Percentiles rank a stretch among this genome's conserved stretches.
phyloP scores from a whole-genome alignment of 495 filamentous ascomycete species.

The Daldinia caldariorum region DNA sequence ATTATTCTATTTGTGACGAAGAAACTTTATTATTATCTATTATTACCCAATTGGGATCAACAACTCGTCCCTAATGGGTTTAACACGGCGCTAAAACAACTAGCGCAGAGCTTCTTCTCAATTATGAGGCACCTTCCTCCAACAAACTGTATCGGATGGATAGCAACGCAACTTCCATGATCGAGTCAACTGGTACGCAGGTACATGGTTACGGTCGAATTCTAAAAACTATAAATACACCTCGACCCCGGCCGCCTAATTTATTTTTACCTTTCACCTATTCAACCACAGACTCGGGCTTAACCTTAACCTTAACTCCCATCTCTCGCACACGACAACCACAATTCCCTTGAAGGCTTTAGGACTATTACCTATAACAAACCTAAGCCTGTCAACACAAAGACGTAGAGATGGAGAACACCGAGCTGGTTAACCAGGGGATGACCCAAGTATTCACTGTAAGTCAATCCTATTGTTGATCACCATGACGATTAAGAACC shows the following conservation, averaged over 20 bases:
- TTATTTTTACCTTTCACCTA: not conserved
- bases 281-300: not conserved
- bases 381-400: not conserved
- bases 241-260: not conserved
- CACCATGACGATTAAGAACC: not conserved
- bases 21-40: not conserved
- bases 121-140: not conserved
- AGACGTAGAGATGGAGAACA: slow-evolving; percentile 10
- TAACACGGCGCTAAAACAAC: not conserved
- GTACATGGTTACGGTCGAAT: not conserved
- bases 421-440: slow-evolving; percentile 12
- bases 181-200: not conserved
- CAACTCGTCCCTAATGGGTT: not conserved
- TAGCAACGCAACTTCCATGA: not conserved
- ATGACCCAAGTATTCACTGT: slow-evolving; percentile 28
- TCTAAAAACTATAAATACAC: not conserved
- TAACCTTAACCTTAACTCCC: not conserved
- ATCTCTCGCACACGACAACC: not conserved
- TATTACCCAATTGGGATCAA: not conserved
- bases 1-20: not conserved
- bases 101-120: not conserved
- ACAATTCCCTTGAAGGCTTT: not conserved
- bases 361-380: not conserved
- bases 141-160: not conserved
- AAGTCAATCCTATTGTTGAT: not conserved